phyloP scores from a whole-genome alignment of 2,329 filamentous ascomycete genomes.

The Lachnellula arida region DNA sequence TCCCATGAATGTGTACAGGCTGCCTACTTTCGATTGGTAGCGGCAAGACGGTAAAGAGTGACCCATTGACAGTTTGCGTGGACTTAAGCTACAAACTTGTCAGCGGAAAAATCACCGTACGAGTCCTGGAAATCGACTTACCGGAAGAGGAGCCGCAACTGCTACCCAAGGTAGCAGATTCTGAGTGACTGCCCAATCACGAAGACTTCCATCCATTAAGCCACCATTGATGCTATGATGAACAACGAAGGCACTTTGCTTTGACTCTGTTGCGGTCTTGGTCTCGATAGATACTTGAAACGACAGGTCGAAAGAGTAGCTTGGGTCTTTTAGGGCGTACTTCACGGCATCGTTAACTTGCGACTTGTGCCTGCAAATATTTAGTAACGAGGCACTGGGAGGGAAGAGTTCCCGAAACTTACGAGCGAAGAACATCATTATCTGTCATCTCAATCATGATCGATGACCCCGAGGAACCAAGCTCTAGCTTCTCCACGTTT shows the following conservation, averaged over 20 bases:
- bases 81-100: not conserved
- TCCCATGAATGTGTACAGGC: slow-evolving; percentile 33
- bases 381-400: slow-evolving; percentile 4
- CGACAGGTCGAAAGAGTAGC: slow-evolving; percentile 16
- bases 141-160: slow-evolving; percentile 29
- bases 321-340: slow-evolving; percentile 1
- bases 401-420: slow-evolving; percentile 1
- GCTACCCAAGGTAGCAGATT: slow-evolving; percentile 34
- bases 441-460: slow-evolving; percentile 17
- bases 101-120: not conserved
- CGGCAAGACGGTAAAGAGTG: slow-evolving; percentile 32
- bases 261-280: not conserved
- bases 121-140: slow-evolving; percentile 7
- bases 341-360: slow-evolving; percentile 19
- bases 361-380: slow-evolving; percentile 20
- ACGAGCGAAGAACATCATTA: slow-evolving; percentile 13
- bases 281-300: slow-evolving; percentile 15
- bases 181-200: slow-evolving; percentile 26
- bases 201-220: slow-evolving; percentile 18
- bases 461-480: slow-evolving; percentile 9
- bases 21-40: slow-evolving; percentile 30
- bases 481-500: slow-evolving; percentile 24
- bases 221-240: slow-evolving; percentile 29
- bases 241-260: slow-evolving; percentile 17
- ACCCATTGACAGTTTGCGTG: slow-evolving; percentile 17